A percentile compares a stretch with the other conserved stretches of the same genome.
Conservation (phyloP, 768 basidiomycete species). For the Calvatia gigantea region DNA sequence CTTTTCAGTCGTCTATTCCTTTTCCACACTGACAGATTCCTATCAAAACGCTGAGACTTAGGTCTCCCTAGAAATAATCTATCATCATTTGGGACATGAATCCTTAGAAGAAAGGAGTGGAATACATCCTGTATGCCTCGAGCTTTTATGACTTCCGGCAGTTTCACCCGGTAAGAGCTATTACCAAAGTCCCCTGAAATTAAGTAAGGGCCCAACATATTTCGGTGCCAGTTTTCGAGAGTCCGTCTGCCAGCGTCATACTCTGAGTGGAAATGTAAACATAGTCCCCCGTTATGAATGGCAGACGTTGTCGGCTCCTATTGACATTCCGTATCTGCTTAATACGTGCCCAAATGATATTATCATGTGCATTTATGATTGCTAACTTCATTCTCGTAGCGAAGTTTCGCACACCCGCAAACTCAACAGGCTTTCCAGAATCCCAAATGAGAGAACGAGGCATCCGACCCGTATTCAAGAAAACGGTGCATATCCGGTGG, state of each 20-base stretch:
- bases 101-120: too few species aligned
- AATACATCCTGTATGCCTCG: too few species aligned
- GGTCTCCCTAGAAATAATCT: too few species aligned
- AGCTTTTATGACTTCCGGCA: neutral
- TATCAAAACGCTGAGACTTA: too few species aligned
- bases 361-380: slow-evolving; percentile 25
- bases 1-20: too few species aligned
- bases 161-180: neutral
- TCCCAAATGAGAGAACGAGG: slow-evolving; percentile 10
- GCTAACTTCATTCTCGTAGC: slow-evolving; percentile 13
- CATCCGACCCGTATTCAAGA: slow-evolving; percentile 10
- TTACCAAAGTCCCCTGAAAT: neutral
- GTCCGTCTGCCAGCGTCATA: slow-evolving; percentile 3
- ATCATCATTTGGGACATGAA: too few species aligned
- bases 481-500: slow-evolving; percentile 14
- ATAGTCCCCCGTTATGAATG: slow-evolving; percentile 5
- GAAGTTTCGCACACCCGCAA: slow-evolving; percentile 9
- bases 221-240: slow-evolving; percentile 13
- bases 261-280: slow-evolving; percentile 17
- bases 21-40: too few species aligned
- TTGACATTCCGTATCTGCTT: slow-evolving; percentile 24
- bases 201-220: slow-evolving; percentile 10
- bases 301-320: slow-evolving; percentile 4
- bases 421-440: neutral
- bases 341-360: slow-evolving; percentile 23